Evolutionary conservation across 2,329 filamentous ascomycete species (phyloP).

Genomic region (Catunica adiposa): DNA sequence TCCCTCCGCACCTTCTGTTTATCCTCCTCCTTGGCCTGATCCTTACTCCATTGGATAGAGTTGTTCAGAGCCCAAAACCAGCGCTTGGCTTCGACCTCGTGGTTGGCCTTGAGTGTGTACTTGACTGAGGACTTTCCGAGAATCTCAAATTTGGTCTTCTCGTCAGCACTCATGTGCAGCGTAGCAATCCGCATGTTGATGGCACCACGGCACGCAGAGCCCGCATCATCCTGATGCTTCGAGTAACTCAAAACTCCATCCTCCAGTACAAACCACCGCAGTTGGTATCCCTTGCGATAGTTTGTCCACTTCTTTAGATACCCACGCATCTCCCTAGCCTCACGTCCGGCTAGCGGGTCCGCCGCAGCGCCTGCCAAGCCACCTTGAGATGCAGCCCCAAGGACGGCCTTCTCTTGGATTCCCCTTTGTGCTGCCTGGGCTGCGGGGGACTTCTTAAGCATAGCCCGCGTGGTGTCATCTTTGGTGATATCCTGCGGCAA

Average conservation of each 20-base stretch:
- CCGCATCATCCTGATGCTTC: slow-evolving; percentile 95
- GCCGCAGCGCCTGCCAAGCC: slow-evolving; percentile 35
- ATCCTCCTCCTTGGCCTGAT: slow-evolving; percentile 85
- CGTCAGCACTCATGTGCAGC: slow-evolving; percentile 88
- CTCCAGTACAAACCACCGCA: slow-evolving; percentile 94
- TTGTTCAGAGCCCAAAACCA: slow-evolving; percentile 99
- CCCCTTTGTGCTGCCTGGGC: slow-evolving; percentile 86
- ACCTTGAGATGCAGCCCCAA: slow-evolving; percentile 49
- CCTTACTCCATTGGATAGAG: slow-evolving; percentile 95
- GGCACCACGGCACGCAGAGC: slow-evolving; percentile 85
- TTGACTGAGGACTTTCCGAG: slow-evolving; percentile 97
- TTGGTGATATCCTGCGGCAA: slow-evolving; percentile 92
- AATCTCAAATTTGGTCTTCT: slow-evolving; percentile 96
- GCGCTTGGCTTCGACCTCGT: slow-evolving; percentile 92
- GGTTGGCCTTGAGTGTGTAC: slow-evolving; percentile 93
- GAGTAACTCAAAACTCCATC: slow-evolving; percentile 97
- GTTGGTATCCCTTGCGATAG: slow-evolving; percentile 90
- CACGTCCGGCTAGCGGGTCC: slow-evolving; percentile 56
- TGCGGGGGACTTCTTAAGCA: slow-evolving; percentile 86
- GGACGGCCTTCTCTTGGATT: slow-evolving; percentile 91
- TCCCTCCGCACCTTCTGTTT: slow-evolving; percentile 56
- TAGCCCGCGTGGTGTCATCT: slow-evolving; percentile 73
- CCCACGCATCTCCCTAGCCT: slow-evolving; percentile 92
- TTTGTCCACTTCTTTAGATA: slow-evolving; percentile 99
- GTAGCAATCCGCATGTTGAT: slow-evolving; percentile 98